Evolutionary conservation across 306 rosid species (phyloP).

Genomic region (Castanea sativa): DNA sequence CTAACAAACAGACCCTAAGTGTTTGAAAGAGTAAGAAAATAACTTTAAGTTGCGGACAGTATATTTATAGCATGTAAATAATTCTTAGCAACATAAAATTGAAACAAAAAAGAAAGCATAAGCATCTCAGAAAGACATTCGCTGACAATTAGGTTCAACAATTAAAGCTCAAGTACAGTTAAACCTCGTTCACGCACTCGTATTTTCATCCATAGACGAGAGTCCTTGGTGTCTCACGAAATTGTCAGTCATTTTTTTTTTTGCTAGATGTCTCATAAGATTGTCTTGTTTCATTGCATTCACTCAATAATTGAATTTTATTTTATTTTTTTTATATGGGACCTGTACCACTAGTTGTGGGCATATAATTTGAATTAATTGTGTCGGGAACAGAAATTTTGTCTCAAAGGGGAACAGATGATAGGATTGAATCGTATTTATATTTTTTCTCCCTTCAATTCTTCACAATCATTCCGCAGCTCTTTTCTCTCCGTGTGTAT

Average conservation of each 20-base stretch:
- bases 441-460: neutral
- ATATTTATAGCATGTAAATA: too few species aligned
- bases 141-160: neutral
- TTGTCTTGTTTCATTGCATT: conserved; percentile 3
- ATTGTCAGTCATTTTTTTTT: neutral
- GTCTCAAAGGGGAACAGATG: conserved; percentile 19
- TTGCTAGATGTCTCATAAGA: conserved; percentile 3
- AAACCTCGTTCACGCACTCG: neutral
- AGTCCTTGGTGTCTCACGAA: conserved; percentile 11
- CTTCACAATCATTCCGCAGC: neutral
- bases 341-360: conserved; percentile 25
- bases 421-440: conserved; percentile 13
- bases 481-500: neutral
- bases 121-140: neutral
- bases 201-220: neutral
- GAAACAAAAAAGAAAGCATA: too few species aligned
- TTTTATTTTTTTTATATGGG: conserved; percentile 3
- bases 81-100: too few species aligned
- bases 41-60: too few species aligned
- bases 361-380: conserved; percentile 32
- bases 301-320: conserved; percentile 10
- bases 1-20: too few species aligned
- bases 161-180: neutral
- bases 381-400: conserved; percentile 31
- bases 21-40: too few species aligned